A percentile compares a stretch with the other conserved stretches of the same genome.
These are phyloP conservation scores for Leishmania aethiopica DNA, from an alignment of 208 protist genomes.

Conservation along the genomic window DNA sequence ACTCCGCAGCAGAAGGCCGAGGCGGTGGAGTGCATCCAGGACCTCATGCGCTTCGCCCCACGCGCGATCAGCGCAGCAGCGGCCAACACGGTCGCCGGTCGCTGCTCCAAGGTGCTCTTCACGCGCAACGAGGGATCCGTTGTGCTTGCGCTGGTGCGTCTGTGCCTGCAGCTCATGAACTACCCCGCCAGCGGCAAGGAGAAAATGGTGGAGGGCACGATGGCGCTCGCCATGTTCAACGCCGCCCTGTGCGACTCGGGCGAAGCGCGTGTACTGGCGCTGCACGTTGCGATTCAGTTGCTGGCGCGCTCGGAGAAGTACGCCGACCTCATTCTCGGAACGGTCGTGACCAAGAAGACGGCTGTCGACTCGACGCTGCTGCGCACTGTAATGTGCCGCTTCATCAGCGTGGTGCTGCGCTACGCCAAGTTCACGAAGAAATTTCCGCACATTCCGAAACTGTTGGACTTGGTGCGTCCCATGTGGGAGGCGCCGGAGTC, in stretches of 20 bases:
- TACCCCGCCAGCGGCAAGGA: constrained; percentile 88
- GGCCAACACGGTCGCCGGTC: constrained; percentile 82
- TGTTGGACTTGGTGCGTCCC: constrained; percentile 67
- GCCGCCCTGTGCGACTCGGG: constrained; percentile 84
- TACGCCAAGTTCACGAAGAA: constrained; percentile 77
- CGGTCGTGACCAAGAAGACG: constrained; percentile 81
- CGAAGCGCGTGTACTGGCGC: constrained; percentile 76
- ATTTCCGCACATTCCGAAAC: constrained; percentile 76
- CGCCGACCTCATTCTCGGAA: constrained; percentile 88
- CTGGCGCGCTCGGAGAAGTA: constrained; percentile 81
- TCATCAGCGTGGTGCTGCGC: constrained; percentile 87
- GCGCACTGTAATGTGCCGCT: constrained; percentile 89
- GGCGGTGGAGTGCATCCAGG: constrained; percentile 90
- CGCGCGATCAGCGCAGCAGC: constrained; percentile 63
- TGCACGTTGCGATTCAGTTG: constrained; percentile 81
- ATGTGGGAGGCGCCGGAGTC: constrained; percentile 80
- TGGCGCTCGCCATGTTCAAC: constrained; percentile 91
- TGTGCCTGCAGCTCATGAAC: constrained; percentile 85
- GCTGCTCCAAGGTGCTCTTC: constrained; percentile 92
- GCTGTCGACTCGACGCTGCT: constrained; percentile 80
- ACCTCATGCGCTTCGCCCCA: constrained; percentile 84
- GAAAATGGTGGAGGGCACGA: constrained; percentile 90
- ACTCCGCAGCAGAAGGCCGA: constrained; percentile 83
- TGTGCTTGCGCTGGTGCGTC: constrained; percentile 80
- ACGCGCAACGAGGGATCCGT: constrained; percentile 87